Evolutionary conservation across 140 eudicot genomes (phyloP).

Genomic region (Oenanthe javanica): DNA sequence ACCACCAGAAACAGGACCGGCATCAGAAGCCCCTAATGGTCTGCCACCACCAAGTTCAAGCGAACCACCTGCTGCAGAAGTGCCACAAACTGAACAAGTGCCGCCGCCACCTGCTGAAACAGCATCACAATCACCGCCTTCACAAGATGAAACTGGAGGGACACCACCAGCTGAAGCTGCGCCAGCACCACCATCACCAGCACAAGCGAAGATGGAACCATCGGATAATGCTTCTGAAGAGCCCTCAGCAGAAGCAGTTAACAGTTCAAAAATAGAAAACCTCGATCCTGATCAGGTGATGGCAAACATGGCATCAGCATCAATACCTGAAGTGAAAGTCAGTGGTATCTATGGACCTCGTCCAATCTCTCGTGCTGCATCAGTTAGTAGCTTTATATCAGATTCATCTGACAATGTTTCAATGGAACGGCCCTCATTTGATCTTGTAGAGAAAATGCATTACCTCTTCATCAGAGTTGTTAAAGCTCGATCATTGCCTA

Average conservation of each 20-base stretch:
- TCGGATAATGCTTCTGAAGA: slow-evolving; percentile 14
- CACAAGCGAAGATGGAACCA: neutral
- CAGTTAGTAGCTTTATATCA: slow-evolving; percentile 64
- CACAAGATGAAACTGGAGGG: neutral
- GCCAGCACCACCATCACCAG: too few species aligned
- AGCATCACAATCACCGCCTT: neutral
- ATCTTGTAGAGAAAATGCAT: slow-evolving; percentile 91
- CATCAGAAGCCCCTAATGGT: slow-evolving; percentile 1
- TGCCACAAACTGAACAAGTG: neutral
- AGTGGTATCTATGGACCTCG: slow-evolving; percentile 39
- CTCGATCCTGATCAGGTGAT: slow-evolving; percentile 35
- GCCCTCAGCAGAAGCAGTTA: slow-evolving; percentile 4
- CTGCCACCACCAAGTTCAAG: slow-evolving; percentile 15
- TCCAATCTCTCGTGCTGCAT: slow-evolving; percentile 62
- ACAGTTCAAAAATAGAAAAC: slow-evolving; percentile 17
- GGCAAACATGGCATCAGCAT: slow-evolving; percentile 41
- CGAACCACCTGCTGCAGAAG: slow-evolving; percentile 11
- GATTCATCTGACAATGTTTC: slow-evolving; percentile 48
- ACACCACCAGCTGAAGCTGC: slow-evolving; percentile 6
- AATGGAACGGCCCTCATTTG: slow-evolving; percentile 65
- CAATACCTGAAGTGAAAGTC: slow-evolving; percentile 50
- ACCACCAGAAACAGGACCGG: slow-evolving; percentile 14
- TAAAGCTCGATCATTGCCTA: slow-evolving; percentile 70
- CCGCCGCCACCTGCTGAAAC: slow-evolving; percentile 12
- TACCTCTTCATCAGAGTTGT: slow-evolving; percentile 77